phyloP scores from a whole-genome alignment of 495 filamentous ascomycete species.

The Trypethelium eluteriae region DNA sequence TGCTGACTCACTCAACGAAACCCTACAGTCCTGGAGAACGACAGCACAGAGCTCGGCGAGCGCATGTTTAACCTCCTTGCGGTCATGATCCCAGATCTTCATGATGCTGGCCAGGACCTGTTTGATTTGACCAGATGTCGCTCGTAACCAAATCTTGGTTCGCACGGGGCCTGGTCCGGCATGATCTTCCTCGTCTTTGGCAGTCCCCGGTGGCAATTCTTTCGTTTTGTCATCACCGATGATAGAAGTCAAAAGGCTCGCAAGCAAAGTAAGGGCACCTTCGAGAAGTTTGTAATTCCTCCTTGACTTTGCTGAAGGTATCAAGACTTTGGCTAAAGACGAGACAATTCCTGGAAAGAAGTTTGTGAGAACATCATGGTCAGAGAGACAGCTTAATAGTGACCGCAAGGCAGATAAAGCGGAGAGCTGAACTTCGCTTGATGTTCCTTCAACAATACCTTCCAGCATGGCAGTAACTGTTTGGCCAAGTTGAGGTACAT shows the following conservation, averaged over 20 bases:
- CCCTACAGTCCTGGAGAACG: constrained; percentile 67
- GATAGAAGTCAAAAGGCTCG: constrained; percentile 51
- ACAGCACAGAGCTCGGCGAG: constrained; percentile 62
- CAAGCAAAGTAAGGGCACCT: constrained; percentile 52
- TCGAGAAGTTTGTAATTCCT: constrained; percentile 58
- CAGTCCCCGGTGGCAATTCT: constrained; percentile 28
- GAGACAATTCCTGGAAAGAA: constrained; percentile 89
- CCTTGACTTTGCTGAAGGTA: constrained; percentile 56
- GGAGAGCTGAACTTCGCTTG: constrained; percentile 55
- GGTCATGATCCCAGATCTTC: constrained; percentile 66
- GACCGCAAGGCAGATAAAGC: constrained; percentile 58
- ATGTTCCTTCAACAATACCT: constrained; percentile 51
- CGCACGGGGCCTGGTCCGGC: constrained; percentile 30
- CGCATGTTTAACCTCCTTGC: constrained; percentile 59
- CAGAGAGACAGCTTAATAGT: constrained; percentile 55
- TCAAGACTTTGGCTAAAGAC: constrained; percentile 64
- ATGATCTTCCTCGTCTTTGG: constrained; percentile 18
- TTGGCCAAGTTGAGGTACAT: constrained; percentile 78
- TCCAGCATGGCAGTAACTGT: constrained; percentile 74
- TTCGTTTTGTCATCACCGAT: constrained; percentile 54
- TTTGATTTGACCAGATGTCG: constrained; percentile 75
- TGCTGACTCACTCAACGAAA: constrained; percentile 62
- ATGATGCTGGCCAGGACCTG: constrained; percentile 73
- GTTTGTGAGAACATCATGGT: constrained; percentile 63
- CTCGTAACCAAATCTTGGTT: constrained; percentile 63